Evolutionary conservation across 441 rosid species (phyloP).

Genomic region (Mallotus repandus): DNA sequence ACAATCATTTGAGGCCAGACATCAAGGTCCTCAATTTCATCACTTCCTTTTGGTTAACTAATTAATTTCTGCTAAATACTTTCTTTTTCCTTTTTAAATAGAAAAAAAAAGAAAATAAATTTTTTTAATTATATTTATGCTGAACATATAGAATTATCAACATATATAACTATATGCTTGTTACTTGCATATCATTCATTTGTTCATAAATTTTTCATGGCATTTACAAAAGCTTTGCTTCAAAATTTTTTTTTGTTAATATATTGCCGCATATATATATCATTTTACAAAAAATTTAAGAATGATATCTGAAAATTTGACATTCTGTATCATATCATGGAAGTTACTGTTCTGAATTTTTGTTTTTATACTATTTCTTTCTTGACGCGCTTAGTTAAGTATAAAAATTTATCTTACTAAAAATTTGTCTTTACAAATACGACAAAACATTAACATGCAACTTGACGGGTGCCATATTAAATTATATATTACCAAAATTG

Average conservation of each 20-base stretch:
- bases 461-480: constrained; percentile 13
- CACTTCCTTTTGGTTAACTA: neutral
- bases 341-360: neutral
- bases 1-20: constrained; percentile 77
- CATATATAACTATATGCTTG: neutral
- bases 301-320: neutral
- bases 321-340: neutral
- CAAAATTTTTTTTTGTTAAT: neutral
- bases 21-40: constrained; percentile 47
- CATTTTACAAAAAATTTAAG: neutral
- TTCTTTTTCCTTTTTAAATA: neutral
- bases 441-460: constrained; percentile 26
- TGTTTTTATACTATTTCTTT: neutral
- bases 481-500: neutral
- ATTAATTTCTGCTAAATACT: neutral
- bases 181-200: neutral
- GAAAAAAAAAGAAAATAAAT: neutral
- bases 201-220: neutral
- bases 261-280: neutral
- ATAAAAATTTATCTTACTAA: neutral
- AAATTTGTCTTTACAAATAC: constrained; percentile 12
- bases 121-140: neutral
- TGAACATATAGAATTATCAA: no score
- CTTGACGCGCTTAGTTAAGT: constrained; percentile 5
- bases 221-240: neutral